phyloP scores from a whole-genome alignment of 2,329 filamentous ascomycete species.

The Beauveria sp. region DNA sequence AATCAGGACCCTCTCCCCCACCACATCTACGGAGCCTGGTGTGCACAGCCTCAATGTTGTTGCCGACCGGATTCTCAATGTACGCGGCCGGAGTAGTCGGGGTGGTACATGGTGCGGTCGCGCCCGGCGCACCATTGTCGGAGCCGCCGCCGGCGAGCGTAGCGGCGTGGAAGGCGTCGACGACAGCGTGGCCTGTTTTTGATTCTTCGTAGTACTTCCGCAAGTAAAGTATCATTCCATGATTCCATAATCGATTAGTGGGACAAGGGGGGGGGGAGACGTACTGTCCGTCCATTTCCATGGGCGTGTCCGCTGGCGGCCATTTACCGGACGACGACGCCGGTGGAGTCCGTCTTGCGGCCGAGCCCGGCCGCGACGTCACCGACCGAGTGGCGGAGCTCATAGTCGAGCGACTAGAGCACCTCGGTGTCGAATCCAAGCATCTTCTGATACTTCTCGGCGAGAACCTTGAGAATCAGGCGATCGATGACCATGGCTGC shows the following conservation, averaged over 20 bases:
- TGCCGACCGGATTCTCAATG: slow-evolving; percentile 41
- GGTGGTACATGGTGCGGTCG: slow-evolving; percentile 32
- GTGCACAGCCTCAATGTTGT: slow-evolving; percentile 42
- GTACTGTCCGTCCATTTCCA: slow-evolving; percentile 20
- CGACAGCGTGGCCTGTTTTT: slow-evolving; percentile 28
- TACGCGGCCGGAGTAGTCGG: slow-evolving; percentile 45
- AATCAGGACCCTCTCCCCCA: no score
- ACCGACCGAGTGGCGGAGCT: slow-evolving; percentile 20
- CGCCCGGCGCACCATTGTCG: slow-evolving; percentile 41
- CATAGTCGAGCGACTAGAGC: slow-evolving; percentile 30
- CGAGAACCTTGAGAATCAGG: slow-evolving; percentile 23
- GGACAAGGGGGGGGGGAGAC: neutral
- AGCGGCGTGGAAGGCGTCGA: slow-evolving; percentile 34
- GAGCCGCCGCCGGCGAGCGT: slow-evolving; percentile 36
- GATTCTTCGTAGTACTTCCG: neutral
- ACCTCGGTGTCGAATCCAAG: slow-evolving; percentile 27
- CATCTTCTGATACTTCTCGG: slow-evolving; percentile 20
- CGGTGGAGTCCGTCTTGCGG: slow-evolving; percentile 13
- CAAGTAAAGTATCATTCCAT: no score
- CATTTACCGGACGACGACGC: slow-evolving; percentile 9
- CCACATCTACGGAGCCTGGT: neutral
- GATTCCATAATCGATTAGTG: no score
- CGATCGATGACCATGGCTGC: slow-evolving; percentile 29
- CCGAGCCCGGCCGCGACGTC: slow-evolving; percentile 26
- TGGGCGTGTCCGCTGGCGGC: slow-evolving; percentile 5